A percentile compares a stretch with the other conserved stretches of the same genome.
These are phyloP conservation scores for Hippophae tibetana DNA, from an alignment of 306 rosid species.

Conservation along the genomic window DNA sequence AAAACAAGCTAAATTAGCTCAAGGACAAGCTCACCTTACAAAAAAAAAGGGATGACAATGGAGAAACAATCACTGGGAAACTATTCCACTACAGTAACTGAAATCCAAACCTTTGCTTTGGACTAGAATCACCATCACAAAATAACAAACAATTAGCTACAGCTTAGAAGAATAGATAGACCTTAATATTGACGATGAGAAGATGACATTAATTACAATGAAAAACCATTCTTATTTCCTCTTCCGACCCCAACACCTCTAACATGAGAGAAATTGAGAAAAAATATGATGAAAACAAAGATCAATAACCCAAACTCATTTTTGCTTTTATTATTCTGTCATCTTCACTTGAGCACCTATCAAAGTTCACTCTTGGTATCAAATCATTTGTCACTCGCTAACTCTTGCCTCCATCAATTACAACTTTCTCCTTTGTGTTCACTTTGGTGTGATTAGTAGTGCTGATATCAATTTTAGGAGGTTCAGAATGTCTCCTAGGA, in stretches of 20 bases:
- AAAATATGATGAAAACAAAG: constrained; percentile 8
- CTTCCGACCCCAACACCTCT: constrained; percentile 9
- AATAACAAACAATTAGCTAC: too few species aligned
- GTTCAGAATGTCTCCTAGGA: constrained; percentile 57
- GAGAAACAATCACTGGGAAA: too few species aligned
- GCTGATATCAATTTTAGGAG: constrained; percentile 26
- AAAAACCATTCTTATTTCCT: constrained; percentile 11
- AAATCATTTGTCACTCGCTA: constrained; percentile 3
- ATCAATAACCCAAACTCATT: not conserved
- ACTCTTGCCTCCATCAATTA: constrained; percentile 2
- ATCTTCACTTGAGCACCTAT: constrained; percentile 21
- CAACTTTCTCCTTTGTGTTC: too few species aligned
- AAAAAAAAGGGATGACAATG: too few species aligned
- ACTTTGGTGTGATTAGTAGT: not conserved
- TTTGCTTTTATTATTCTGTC: constrained; percentile 13
- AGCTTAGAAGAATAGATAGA: too few species aligned
- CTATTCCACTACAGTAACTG: too few species aligned
- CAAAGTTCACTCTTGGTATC: constrained; percentile 12
- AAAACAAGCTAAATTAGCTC: too few species aligned
- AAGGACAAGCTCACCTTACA: too few species aligned
- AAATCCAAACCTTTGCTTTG: too few species aligned
- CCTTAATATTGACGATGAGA: too few species aligned
- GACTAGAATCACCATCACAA: too few species aligned
- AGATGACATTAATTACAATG: not conserved
- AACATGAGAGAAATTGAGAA: not conserved